Evolutionary conservation across 1,284 basidiomycete genomes (phyloP).

Genomic region (Agroathelia rolfsii): DNA sequence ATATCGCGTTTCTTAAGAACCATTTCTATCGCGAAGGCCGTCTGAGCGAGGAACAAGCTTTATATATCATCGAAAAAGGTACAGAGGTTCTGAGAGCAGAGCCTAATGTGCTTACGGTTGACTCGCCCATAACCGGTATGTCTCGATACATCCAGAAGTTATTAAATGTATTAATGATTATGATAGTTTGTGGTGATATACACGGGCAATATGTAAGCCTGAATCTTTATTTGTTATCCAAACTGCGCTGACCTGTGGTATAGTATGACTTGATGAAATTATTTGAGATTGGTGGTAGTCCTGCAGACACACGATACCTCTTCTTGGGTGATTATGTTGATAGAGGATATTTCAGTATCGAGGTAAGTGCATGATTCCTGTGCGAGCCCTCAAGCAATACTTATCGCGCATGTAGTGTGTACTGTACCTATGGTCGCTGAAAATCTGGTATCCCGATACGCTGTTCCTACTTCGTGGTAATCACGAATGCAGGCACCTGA

Average conservation of each 20-base stretch:
- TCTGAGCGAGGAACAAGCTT: constrained; percentile 82
- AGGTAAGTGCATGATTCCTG: constrained; percentile 36
- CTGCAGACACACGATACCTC: constrained; percentile 86
- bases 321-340: constrained; percentile 96
- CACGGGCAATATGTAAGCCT: constrained; percentile 86
- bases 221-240: constrained; percentile 4
- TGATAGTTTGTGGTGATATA: constrained; percentile 81
- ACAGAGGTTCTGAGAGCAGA: constrained; percentile 72
- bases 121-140: constrained; percentile 88
- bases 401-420: constrained; percentile 65
- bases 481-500: constrained; percentile 83
- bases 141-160: constrained; percentile 4
- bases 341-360: constrained; percentile 87
- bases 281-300: constrained; percentile 90
- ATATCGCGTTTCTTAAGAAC: constrained; percentile 96
- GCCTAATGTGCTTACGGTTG: constrained; percentile 81
- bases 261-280: constrained; percentile 93
- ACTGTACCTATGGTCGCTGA: constrained; percentile 80
- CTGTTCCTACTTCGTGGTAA: constrained; percentile 87
- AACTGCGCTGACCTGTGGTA: constrained; percentile 3
- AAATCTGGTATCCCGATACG: constrained; percentile 90
- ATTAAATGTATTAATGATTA: constrained; percentile 4
- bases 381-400: too few relatives aligned
- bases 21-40: constrained; percentile 97
- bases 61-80: constrained; percentile 79